Conservation (phyloP, 208 protist species). For the Willaertia magna region DNA sequence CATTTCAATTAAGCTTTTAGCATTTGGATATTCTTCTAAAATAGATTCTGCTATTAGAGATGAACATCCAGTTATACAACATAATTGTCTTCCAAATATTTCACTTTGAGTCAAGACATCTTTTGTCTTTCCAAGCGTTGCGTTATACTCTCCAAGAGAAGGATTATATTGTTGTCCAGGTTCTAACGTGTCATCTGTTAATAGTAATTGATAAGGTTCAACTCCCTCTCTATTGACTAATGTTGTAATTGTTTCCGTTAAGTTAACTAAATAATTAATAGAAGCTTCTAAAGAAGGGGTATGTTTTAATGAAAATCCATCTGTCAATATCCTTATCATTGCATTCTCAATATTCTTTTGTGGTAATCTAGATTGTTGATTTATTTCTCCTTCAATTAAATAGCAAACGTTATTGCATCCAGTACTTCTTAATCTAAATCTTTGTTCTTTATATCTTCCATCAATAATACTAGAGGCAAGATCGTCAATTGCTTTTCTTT, state of each 20-base stretch:
- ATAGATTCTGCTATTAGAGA: slow-evolving; percentile 13
- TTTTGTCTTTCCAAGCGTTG: slow-evolving; percentile 1
- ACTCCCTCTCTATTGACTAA: background rate
- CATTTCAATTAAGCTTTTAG: background rate
- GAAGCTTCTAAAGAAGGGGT: background rate
- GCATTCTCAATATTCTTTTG: background rate
- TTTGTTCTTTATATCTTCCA: slow-evolving; percentile 36
- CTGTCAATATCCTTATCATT: background rate
- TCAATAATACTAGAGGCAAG: slow-evolving; percentile 25
- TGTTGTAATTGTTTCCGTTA: background rate
- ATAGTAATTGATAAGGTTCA: background rate
- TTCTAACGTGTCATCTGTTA: background rate
- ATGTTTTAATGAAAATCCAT: background rate
- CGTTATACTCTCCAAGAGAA: background rate
- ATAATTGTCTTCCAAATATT: slow-evolving; percentile 19
- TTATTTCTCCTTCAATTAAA: slow-evolving; percentile 20
- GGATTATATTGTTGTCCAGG: background rate
- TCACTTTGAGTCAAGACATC: slow-evolving; percentile 11
- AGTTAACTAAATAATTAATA: background rate
- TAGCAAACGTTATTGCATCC: slow-evolving; percentile 25
- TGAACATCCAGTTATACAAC: slow-evolving; percentile 10
- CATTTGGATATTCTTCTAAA: background rate
- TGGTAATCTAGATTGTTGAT: background rate
- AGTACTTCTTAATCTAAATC: slow-evolving; percentile 20
- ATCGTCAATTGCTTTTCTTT: slow-evolving; percentile 31